Evolutionary conservation across 2,329 filamentous ascomycete genomes (phyloP), one percentile per base, ranked within the genome.

Genomic region (Xylariales sp.): DNA sequence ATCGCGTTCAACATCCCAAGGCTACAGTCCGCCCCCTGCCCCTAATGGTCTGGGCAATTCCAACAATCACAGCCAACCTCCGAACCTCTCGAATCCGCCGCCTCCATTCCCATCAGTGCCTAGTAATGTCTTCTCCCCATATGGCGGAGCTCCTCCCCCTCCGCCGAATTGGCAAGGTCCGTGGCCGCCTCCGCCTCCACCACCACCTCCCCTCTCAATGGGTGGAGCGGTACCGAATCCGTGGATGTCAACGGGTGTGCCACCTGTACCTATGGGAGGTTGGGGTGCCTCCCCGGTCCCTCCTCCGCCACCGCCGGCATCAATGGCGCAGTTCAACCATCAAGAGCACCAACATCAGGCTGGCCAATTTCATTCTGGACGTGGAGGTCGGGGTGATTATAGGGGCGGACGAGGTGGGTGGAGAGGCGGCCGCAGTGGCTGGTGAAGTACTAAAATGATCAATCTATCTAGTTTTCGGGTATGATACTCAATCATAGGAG

Each of bases 1-100:
- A 25, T 43, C 56, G 43, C 25, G 37, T n/a, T 50, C 46, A 3
- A 38, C 46, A 8, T 52, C 52, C 7, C 44, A 38, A 16, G 31
- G 29, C 5, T 21, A 31, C 31, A 34, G 32, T 29, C 20, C 40
- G 5, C 43, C 39, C 2, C 21, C 37, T 20, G 19, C 38, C 4
- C 12, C 15, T 6, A 31, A 36, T 5, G 31, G 18, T 11, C 20
- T 29, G 12, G 5, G 12, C 16, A 10, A 28, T 18, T n/a, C 35
- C 14, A 28, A 39, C 22, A 11, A 18, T 12, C 22, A 22, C 16
- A 16, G 19, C 11, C 34, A 39, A n/a, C 21, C 18, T 12, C 31
- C 21, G 6, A 39, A 29, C 27, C 22, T 19, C 3, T 16, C 21
- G 18, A 20, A 14, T 6, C 44, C 18, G 14, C 18, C 21, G 4